phyloP scores from a whole-genome alignment of 768 basidiomycete genomes.

The Mycena crocata region DNA sequence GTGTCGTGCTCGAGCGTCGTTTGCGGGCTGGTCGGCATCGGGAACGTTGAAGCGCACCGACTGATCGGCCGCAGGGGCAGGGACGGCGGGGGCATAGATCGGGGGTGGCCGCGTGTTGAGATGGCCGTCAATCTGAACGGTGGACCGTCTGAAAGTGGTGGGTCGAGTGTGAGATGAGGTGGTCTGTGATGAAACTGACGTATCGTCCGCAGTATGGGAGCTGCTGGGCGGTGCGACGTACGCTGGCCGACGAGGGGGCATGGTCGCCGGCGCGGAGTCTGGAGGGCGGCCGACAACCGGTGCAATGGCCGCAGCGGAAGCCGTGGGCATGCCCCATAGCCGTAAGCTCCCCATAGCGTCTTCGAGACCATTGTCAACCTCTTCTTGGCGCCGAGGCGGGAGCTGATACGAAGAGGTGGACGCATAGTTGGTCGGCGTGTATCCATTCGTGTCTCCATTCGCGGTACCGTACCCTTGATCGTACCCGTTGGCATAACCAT shows the following conservation, averaged over 20 bases:
- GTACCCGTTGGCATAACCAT: constrained; percentile 50
- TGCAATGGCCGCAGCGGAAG: constrained; percentile 27
- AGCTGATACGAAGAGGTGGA: constrained; percentile 28
- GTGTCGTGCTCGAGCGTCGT: constrained; percentile 13
- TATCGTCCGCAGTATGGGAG: neutral
- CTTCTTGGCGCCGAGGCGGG: constrained; percentile 8
- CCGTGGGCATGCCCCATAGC: constrained; percentile 17
- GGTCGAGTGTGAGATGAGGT: constrained; percentile 8
- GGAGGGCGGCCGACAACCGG: constrained; percentile 10
- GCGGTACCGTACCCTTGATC: constrained; percentile 47
- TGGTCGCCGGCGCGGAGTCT: constrained; percentile 9
- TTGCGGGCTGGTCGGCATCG: neutral
- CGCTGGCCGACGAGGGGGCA: constrained; percentile 1
- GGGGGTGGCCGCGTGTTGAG: constrained; percentile 11
- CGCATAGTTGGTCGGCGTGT: constrained; percentile 7
- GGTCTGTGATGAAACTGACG: neutral
- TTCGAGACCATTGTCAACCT: constrained; percentile 19
- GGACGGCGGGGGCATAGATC: constrained; percentile 17
- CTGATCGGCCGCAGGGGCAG: neutral
- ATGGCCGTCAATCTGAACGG: constrained; percentile 28
- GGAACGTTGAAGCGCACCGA: constrained; percentile 14
- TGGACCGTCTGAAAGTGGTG: constrained; percentile 25
- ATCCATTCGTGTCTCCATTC: neutral
- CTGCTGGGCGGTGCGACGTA: neutral
- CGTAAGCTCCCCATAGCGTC: constrained; percentile 20